Conservation (phyloP, 768 basidiomycete species). For the Mycena alexandri region DNA sequence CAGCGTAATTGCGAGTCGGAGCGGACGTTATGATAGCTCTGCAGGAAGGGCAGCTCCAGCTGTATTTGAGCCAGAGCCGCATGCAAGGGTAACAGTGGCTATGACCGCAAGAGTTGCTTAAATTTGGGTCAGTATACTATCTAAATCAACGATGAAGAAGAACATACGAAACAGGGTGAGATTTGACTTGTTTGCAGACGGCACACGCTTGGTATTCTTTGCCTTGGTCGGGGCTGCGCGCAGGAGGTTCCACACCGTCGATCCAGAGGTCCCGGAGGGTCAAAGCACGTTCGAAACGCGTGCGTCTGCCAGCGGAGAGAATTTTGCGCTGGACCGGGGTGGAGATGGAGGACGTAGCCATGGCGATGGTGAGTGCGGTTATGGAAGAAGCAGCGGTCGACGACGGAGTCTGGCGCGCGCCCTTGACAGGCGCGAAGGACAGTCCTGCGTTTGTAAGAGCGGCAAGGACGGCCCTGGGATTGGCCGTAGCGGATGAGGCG, state of each 20-base stretch:
- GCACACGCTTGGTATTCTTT: background rate
- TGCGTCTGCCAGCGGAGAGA: background rate
- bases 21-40: background rate
- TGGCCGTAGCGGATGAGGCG: too few species aligned
- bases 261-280: background rate
- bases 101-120: background rate
- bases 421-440: too few species aligned
- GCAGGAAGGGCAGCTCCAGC: background rate
- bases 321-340: too few species aligned
- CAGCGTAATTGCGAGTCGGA: background rate
- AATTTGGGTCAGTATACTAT: background rate
- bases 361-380: too few species aligned
- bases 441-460: too few species aligned
- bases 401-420: too few species aligned
- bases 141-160: background rate
- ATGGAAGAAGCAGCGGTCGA: too few species aligned
- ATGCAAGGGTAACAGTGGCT: slow-evolving; percentile 1
- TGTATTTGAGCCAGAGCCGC: background rate
- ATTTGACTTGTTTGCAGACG: background rate
- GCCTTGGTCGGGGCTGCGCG: background rate
- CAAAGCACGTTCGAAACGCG: background rate
- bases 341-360: too few species aligned
- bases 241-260: background rate
- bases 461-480: too few species aligned
- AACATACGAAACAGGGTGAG: background rate